Percentiles rank a stretch among this genome's conserved stretches.
Conservation (phyloP, 2,329 filamentous ascomycete species). For the Penicillium sp. region DNA sequence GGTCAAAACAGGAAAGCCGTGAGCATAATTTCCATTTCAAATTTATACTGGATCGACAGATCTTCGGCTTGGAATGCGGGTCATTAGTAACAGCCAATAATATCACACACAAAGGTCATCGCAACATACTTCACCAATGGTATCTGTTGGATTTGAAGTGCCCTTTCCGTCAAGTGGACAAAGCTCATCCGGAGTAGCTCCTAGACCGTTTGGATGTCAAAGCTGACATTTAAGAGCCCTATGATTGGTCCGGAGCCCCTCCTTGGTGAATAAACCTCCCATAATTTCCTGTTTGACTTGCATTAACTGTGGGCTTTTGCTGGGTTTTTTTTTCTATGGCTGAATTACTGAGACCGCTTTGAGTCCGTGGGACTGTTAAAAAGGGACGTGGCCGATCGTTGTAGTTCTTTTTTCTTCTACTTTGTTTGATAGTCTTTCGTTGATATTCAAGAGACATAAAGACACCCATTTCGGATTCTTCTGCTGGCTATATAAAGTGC, state of each 20-base stretch:
- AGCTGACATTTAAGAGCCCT: slow-evolving; percentile 14
- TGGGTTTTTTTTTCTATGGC: not conserved
- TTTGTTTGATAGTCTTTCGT: slow-evolving; percentile 5
- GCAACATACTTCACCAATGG: slow-evolving; percentile 10
- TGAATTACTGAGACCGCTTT: slow-evolving; percentile 1
- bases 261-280: slow-evolving; percentile 7
- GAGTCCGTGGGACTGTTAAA: slow-evolving; percentile 4
- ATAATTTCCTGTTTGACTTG: slow-evolving; percentile 5
- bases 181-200: not conserved
- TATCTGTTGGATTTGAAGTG: slow-evolving; percentile 9
- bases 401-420: not conserved
- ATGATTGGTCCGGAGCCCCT: slow-evolving; percentile 12
- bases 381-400: slow-evolving; percentile 2
- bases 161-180: not conserved
- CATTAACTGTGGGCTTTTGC: slow-evolving; percentile 5
- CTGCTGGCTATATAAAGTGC: not conserved
- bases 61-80: not conserved
- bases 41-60: no score
- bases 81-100: slow-evolving; percentile 9
- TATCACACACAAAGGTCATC: slow-evolving; percentile 11
- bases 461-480: not conserved
- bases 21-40: not conserved
- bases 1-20: not conserved
- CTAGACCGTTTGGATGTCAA: not conserved
- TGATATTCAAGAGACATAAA: not conserved